Evolutionary conservation across 441 rosid genomes (phyloP).

Genomic region (Jatropha multifida): DNA sequence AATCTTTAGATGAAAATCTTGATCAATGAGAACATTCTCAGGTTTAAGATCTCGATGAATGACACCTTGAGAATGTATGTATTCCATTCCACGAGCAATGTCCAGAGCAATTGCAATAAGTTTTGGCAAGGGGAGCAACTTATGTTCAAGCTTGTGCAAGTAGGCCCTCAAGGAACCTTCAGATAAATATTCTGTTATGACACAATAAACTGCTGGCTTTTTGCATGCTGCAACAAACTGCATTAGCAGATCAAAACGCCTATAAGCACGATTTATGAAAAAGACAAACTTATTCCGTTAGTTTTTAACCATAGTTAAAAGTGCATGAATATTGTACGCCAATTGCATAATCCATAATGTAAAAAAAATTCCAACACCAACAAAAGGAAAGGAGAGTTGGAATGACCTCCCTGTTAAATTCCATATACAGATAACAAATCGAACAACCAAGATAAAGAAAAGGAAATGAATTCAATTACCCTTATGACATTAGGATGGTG

Average conservation of each 20-base stretch:
- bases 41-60: constrained; percentile 98
- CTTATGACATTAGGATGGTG: constrained; percentile 78
- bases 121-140: constrained; percentile 59
- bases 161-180: constrained; percentile 91
- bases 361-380: not conserved
- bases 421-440: not conserved
- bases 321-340: not conserved
- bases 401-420: too few relatives aligned
- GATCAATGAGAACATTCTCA: constrained; percentile 74
- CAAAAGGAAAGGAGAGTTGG: not conserved
- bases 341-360: constrained; percentile 7
- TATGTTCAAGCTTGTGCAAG: constrained; percentile 87
- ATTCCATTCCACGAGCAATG: constrained; percentile 91
- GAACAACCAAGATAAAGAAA: not conserved
- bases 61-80: constrained; percentile 79
- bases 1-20: constrained; percentile 67
- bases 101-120: constrained; percentile 67
- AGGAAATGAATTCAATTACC: constrained; percentile 45
- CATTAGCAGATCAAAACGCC: constrained; percentile 27
- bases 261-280: constrained; percentile 24
- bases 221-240: constrained; percentile 94
- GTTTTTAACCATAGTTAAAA: constrained; percentile 8
- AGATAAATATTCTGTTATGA: constrained; percentile 85
- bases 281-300: not conserved
- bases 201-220: constrained; percentile 80